Percentiles rank a stretch among this genome's conserved stretches.
Conservation (phyloP, 2,329 filamentous ascomycete genomes). For the Sclerotinia trifoliorum region DNA sequence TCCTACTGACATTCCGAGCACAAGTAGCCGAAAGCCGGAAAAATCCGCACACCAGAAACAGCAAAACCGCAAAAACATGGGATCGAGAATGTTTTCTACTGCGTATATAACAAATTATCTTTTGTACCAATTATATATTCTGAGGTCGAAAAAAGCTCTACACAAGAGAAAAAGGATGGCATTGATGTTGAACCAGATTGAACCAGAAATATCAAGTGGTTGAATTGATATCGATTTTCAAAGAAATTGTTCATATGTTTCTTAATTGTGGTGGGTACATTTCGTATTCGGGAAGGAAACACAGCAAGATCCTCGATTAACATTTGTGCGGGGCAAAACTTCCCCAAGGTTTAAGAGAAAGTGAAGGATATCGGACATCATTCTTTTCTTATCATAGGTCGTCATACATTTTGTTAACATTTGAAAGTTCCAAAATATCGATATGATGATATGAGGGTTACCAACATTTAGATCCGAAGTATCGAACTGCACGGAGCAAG, state of each 20-base stretch:
- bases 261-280: not conserved
- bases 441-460: not conserved
- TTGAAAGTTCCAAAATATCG: not conserved
- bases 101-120: not conserved
- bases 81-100: too few species aligned
- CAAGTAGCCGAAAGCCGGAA: constrained; percentile 9
- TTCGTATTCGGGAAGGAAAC: not conserved
- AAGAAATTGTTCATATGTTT: not conserved
- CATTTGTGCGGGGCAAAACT: too few species aligned
- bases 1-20: not conserved
- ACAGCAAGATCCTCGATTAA: too few species aligned
- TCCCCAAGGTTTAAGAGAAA: too few species aligned
- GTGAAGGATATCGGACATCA: too few species aligned
- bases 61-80: not conserved
- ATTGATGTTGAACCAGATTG: not conserved
- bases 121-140: too few species aligned
- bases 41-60: not conserved
- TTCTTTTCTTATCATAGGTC: too few species aligned
- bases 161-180: fast-evolving
- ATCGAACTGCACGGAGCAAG: not conserved
- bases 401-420: not conserved
- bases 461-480: not conserved
- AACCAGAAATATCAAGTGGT: not conserved
- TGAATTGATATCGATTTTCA: not conserved
- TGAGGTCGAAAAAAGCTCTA: fast-evolving